phyloP scores from a whole-genome alignment of 2,329 filamentous ascomycete species.

The Fusarium goolgardi region DNA sequence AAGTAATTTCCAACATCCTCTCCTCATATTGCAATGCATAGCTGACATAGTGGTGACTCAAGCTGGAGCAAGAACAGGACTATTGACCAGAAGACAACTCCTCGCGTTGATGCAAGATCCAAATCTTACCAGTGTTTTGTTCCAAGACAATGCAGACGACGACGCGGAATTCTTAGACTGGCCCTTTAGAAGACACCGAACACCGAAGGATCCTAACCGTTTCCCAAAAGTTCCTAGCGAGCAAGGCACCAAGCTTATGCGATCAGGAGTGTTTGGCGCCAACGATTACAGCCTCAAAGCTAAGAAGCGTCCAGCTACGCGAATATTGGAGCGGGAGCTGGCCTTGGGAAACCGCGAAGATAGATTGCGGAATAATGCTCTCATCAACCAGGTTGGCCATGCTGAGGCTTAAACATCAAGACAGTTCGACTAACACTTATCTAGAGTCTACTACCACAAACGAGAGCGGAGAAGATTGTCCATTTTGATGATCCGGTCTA shows the following conservation, averaged over 20 bases:
- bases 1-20: slow-evolving; percentile 40
- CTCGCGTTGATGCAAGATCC: slow-evolving; percentile 55
- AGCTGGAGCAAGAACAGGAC: slow-evolving; percentile 46
- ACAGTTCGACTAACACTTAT: slow-evolving; percentile 16
- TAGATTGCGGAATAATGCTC: slow-evolving; percentile 68
- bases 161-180: slow-evolving; percentile 54
- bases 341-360: slow-evolving; percentile 73
- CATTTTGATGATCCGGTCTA: slow-evolving; percentile 90
- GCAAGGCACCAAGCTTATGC: slow-evolving; percentile 81
- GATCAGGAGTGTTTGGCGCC: slow-evolving; percentile 81
- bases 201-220: slow-evolving; percentile 62
- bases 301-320: slow-evolving; percentile 72
- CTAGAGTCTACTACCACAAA: slow-evolving; percentile 80
- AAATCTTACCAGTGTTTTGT: slow-evolving; percentile 53
- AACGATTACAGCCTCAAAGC: slow-evolving; percentile 66
- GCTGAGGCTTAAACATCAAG: not conserved
- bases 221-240: slow-evolving; percentile 90
- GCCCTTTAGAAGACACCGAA: slow-evolving; percentile 58
- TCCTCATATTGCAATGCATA: not conserved
- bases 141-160: slow-evolving; percentile 55
- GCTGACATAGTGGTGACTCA: slow-evolving; percentile 19
- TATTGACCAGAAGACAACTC: slow-evolving; percentile 54
- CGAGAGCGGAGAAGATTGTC: slow-evolving; percentile 84
- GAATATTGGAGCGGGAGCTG: slow-evolving; percentile 84
- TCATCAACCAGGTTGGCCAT: slow-evolving; percentile 73